Conservation (phyloP, 2,329 filamentous ascomycete genomes). For the Sporothrix humicola region DNA sequence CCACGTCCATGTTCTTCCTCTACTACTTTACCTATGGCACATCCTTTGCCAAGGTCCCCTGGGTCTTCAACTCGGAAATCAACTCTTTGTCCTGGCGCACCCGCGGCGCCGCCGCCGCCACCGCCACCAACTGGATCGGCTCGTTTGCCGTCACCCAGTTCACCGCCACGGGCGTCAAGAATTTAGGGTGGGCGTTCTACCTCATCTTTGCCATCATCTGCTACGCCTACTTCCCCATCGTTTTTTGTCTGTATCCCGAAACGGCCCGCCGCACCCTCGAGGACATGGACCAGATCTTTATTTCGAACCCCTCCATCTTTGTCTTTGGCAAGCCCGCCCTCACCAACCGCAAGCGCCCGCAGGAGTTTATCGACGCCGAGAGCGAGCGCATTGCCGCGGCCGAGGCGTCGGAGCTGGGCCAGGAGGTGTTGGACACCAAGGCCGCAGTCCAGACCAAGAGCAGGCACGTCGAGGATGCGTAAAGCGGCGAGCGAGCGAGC, state of each 20-base stretch:
- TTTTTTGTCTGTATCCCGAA: slow-evolving; percentile 58
- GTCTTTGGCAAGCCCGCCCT: slow-evolving; percentile 46
- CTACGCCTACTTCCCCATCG: slow-evolving; percentile 54
- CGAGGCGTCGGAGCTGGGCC: slow-evolving; percentile 27
- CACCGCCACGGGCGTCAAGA: slow-evolving; percentile 51
- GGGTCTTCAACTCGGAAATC: slow-evolving; percentile 52
- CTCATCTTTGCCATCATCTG: slow-evolving; percentile 50
- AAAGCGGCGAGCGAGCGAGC: not conserved
- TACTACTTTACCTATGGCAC: slow-evolving; percentile 52
- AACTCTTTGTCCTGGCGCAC: slow-evolving; percentile 51
- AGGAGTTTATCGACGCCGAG: slow-evolving; percentile 48
- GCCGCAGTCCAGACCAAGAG: not conserved
- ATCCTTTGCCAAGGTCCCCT: slow-evolving; percentile 49
- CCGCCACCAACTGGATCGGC: slow-evolving; percentile 53
- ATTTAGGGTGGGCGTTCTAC: slow-evolving; percentile 52
- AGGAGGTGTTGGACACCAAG: slow-evolving; percentile 28
- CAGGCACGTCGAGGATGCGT: slow-evolving; percentile 23
- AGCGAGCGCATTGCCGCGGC: slow-evolving; percentile 30
- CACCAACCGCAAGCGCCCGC: slow-evolving; percentile 47
- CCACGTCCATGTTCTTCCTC: slow-evolving; percentile 52
- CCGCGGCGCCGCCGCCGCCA: slow-evolving; percentile 52
- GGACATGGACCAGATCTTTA: slow-evolving; percentile 55
- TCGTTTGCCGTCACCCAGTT: slow-evolving; percentile 53
- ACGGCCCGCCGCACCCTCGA: slow-evolving; percentile 54
- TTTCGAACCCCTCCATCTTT: slow-evolving; percentile 42